Evolutionary conservation across 306 rosid species (phyloP).

Genomic region (Inga oerstediana): DNA sequence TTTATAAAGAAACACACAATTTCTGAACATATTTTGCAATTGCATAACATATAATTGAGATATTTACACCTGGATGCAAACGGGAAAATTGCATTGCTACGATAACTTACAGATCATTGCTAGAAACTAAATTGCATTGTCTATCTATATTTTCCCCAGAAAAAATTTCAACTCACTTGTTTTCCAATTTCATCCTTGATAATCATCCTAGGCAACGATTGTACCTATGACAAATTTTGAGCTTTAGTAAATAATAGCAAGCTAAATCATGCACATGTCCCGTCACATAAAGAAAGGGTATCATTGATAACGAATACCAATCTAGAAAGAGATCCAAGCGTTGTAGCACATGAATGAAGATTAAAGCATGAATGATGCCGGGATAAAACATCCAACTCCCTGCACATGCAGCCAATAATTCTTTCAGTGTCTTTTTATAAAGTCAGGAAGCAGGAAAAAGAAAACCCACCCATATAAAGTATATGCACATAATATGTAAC

Average conservation of each 20-base stretch:
- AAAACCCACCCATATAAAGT: background rate
- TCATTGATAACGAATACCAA: constrained; percentile 58
- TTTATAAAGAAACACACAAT: background rate
- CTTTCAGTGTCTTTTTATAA: constrained; percentile 13
- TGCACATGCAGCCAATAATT: constrained; percentile 39
- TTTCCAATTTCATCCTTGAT: constrained; percentile 97
- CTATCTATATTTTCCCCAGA: background rate
- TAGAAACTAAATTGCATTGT: background rate
- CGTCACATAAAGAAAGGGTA: constrained; percentile 1
- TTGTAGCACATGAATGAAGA: constrained; percentile 88
- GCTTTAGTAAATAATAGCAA: constrained; percentile 21
- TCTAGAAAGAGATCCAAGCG: constrained; percentile 95
- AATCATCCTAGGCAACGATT: constrained; percentile 97
- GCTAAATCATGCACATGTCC: background rate
- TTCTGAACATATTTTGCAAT: constrained; percentile 20
- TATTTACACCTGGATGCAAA: background rate
- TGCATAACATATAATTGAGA: constrained; percentile 8
- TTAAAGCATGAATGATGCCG: constrained; percentile 85
- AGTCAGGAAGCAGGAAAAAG: background rate
- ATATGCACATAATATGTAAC: background rate
- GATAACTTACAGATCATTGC: background rate
- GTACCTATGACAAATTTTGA: constrained; percentile 64
- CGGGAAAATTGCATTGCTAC: background rate
- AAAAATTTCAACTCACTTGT: constrained; percentile 57
- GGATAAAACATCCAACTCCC: constrained; percentile 93